A percentile compares a stretch with the other conserved stretches of the same genome.
These are phyloP conservation scores for Mycoemilia scoparia DNA, from an alignment of 192 early-diverging fungal genomes.

Conservation along the genomic window DNA sequence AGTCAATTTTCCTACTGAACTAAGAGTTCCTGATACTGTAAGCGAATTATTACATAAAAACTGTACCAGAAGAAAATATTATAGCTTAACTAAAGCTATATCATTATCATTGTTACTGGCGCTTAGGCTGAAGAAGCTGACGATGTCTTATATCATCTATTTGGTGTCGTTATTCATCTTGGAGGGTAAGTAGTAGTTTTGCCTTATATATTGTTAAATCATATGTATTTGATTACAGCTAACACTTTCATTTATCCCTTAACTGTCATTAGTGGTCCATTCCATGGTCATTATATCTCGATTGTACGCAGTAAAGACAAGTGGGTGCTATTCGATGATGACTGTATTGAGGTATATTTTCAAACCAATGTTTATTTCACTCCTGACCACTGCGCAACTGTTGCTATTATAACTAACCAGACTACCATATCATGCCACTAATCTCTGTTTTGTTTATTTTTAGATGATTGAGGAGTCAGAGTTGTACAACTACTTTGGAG, in stretches of 20 bases:
- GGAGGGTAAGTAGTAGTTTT: too few species aligned
- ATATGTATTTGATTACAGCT: not conserved
- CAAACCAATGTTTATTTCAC: too few species aligned
- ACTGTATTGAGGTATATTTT: too few species aligned
- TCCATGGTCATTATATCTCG: slow-evolving; percentile 93
- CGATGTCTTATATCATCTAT: slow-evolving; percentile 73
- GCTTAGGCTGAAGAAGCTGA: slow-evolving; percentile 75
- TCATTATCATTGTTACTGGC: slow-evolving; percentile 11
- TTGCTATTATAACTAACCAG: slow-evolving; percentile 1
- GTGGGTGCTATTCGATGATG: slow-evolving; percentile 96
- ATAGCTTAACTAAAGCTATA: too few species aligned
- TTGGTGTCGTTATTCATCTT: slow-evolving; percentile 85
- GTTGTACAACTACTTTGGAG: slow-evolving; percentile 65
- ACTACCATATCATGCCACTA: not conserved
- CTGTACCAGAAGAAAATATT: too few species aligned
- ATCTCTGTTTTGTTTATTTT: slow-evolving; percentile 6
- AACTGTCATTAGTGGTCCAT: too few species aligned
- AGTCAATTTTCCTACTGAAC: slow-evolving; percentile 84
- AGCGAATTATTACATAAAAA: slow-evolving; percentile 20
- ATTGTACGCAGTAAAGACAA: slow-evolving; percentile 68
- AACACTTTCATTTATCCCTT: slow-evolving; percentile 5
- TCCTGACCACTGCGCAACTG: not conserved
- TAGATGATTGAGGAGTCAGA: slow-evolving; percentile 56
- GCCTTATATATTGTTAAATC: not conserved
- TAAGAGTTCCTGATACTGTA: slow-evolving; percentile 88